Evolutionary conservation across 164 flowering plant genomes (phyloP).

Genomic region (Kalanchoe fedtschenkoi): DNA sequence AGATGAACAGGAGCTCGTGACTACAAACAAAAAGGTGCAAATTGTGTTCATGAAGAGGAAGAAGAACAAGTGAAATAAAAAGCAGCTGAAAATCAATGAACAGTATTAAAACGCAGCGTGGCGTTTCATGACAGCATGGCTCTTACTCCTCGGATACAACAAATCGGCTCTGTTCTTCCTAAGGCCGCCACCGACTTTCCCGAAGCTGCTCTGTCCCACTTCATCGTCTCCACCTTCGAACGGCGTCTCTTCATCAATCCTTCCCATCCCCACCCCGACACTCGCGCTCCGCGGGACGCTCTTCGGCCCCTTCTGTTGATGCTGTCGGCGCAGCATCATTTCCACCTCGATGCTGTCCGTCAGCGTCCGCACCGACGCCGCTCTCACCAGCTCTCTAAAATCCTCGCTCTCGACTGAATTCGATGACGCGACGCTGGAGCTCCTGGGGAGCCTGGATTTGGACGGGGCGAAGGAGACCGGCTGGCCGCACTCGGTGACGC

Average conservation of each 20-base stretch:
- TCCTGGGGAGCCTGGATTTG: constrained; percentile 27
- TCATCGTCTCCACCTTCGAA: constrained; percentile 16
- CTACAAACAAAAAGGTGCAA: too few species aligned
- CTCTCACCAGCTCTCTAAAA: constrained; percentile 38
- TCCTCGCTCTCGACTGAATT: constrained; percentile 29
- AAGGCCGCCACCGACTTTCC: constrained; percentile 9
- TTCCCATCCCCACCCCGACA: constrained; percentile 50
- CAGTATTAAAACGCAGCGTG: constrained; percentile 10
- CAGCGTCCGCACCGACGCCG: constrained; percentile 33
- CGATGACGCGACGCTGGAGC: constrained; percentile 32
- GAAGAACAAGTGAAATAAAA: too few species aligned
- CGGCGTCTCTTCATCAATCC: constrained; percentile 62
- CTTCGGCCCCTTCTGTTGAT: neutral
- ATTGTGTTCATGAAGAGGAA: too few species aligned
- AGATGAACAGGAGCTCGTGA: too few species aligned
- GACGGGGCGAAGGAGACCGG: neutral
- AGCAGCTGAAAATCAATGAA: neutral
- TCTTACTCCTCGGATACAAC: constrained; percentile 46
- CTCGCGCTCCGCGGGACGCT: constrained; percentile 40
- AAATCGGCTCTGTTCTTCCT: constrained; percentile 8
- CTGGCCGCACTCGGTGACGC: neutral
- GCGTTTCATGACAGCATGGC: constrained; percentile 31
- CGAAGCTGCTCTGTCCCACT: constrained; percentile 9
- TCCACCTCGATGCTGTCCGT: constrained; percentile 18
- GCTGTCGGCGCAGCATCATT: neutral